Percentiles rank a stretch among this genome's conserved stretches.
Conservation (phyloP, 208 protist genomes). For the Trypanosoma theileri region DNA sequence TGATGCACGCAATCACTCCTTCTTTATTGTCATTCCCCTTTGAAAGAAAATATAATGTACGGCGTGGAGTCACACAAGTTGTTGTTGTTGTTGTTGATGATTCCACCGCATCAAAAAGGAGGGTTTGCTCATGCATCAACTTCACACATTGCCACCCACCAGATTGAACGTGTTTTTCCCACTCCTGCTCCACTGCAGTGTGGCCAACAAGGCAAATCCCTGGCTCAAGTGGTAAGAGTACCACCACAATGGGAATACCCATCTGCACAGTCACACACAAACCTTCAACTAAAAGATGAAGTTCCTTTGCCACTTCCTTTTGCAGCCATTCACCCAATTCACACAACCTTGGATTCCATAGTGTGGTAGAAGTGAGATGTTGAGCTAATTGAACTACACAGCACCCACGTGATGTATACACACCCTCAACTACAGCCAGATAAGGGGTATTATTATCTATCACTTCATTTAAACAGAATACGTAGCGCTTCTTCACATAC, state of each 20-base stretch:
- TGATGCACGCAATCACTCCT: conserved; percentile 35
- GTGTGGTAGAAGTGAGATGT: neutral
- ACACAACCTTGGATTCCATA: conserved; percentile 8
- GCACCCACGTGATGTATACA: conserved; percentile 18
- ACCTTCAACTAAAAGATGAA: conserved; percentile 22
- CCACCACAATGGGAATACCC: neutral
- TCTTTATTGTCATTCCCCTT: neutral
- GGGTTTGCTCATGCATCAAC: neutral
- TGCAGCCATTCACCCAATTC: neutral
- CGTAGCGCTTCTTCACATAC: conserved; percentile 24
- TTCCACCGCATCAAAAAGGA: neutral
- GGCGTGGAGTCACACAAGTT: conserved; percentile 2
- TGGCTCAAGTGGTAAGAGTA: conserved; percentile 15
- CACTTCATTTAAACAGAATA: neutral
- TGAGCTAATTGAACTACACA: conserved; percentile 9
- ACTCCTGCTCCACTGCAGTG: conserved; percentile 4
- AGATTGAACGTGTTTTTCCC: conserved; percentile 2
- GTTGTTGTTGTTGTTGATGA: neutral
- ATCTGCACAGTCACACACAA: neutral
- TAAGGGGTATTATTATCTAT: neutral
- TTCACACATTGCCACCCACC: conserved; percentile 15
- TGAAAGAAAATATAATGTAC: conserved; percentile 31
- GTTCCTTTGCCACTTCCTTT: neutral
- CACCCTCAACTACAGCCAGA: neutral
- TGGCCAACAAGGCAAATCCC: conserved; percentile 11